Base-by-base conservation (phyloP, 495 filamentous ascomycete genomes). In the Talaromyces borbonicus region DNA sequence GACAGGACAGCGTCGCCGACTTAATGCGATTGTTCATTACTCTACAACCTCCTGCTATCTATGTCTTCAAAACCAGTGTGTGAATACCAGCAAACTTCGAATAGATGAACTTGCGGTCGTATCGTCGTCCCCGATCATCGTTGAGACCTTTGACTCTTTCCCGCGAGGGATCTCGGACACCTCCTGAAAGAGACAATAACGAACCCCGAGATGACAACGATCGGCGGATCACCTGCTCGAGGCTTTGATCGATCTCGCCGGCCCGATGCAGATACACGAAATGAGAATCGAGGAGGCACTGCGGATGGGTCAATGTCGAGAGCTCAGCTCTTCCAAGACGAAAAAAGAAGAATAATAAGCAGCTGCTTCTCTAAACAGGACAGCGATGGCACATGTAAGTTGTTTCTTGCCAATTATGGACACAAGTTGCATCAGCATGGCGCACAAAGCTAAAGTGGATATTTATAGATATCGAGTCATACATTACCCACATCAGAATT, bases 401-500 rank as follows among this genome's bases (percentile, higher is more conserved):
- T 43, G 50, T 37, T 48, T 20, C 27, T 46, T 49, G 22, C 43
- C n/a, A 14, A 20, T 44, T 1, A 15, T 42, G 26, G 8, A 14
- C 27, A 23, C 43, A 4, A 3, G 25, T 11, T 8, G 14, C 30
- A 20, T 22, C 29, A 46, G 7, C 14, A 36, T 33, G 7, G 9
- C 23, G 47, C 6, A 35, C 5, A 25, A 24, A 15, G 27, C 48
- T 46, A 31, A 41, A 26, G 16, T 41, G 41, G 9, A 29, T 19
- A 22, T 19, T 20, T 46, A 23, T 56, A 94, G 89, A 85, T 51
- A 72, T 81, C 48, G 92, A 98, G 65, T 95, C 88, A 40, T 98
- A 98, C 69, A 98, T 98, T 51, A 98, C 90, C 6, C 92, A 98
- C 60, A 88, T 97, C 49, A 78, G 80, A 51, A 84, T 98, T 52